Evolutionary conservation across 2,329 filamentous ascomycete genomes (phyloP).

Genomic region (Pseudocercospora ulei): DNA sequence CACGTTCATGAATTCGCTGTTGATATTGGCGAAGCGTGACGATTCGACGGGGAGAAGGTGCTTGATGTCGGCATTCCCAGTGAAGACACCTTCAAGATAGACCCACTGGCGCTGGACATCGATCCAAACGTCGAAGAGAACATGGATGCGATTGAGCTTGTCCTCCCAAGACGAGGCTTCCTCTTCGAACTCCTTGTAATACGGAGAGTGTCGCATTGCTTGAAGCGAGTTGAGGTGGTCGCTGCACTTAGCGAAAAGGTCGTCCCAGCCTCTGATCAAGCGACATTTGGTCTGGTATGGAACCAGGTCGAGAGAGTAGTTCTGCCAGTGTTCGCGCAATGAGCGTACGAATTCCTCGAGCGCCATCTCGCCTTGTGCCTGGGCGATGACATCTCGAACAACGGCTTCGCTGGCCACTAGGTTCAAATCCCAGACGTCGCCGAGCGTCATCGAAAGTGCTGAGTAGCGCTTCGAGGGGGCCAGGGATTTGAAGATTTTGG

Average conservation of each 20-base stretch:
- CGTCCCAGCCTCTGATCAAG: conserved; percentile 94
- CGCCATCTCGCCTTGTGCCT: conserved; percentile 96
- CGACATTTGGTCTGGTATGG: conserved; percentile 97
- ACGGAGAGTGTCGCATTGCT: conserved; percentile 97
- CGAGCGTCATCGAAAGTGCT: conserved; percentile 86
- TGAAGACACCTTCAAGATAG: conserved; percentile 97
- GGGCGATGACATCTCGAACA: conserved; percentile 85
- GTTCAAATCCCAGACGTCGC: conserved; percentile 96
- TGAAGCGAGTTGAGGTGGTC: conserved; percentile 96
- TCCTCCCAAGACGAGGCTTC: conserved; percentile 96
- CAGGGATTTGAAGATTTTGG: conserved; percentile 92
- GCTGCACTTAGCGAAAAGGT: conserved; percentile 95
- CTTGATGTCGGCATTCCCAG: conserved; percentile 97
- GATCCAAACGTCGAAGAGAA: conserved; percentile 98
- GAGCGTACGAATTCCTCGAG: conserved; percentile 94
- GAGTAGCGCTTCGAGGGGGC: conserved; percentile 91
- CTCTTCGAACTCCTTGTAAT: conserved; percentile 98
- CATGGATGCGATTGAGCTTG: conserved; percentile 91
- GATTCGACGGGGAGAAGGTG: conserved; percentile 94
- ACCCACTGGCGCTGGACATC: conserved; percentile 99
- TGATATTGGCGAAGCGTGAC: conserved; percentile 96
- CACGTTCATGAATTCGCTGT: conserved; percentile 95
- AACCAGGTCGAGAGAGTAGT: conserved; percentile 85
- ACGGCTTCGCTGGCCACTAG: conserved; percentile 75
- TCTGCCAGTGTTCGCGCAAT: conserved; percentile 93